Evolutionary conservation across 805 yeast genomes (phyloP).

Genomic region (Starmera dryadoides): DNA sequence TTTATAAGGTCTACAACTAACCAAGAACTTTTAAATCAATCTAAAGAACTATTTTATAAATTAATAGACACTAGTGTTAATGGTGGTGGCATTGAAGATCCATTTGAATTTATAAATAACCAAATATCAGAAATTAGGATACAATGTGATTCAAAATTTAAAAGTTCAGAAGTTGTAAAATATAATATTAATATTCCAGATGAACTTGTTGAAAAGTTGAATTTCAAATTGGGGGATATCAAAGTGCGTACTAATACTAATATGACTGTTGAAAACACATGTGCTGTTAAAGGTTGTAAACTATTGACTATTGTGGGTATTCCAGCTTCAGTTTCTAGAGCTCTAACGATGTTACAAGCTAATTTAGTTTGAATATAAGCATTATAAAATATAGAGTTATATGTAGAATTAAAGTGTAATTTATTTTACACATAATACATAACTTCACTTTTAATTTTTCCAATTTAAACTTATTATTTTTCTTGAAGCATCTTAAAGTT

Average conservation of each 20-base stretch:
- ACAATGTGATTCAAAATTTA: slow-evolving; percentile 5
- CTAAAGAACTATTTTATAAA: slow-evolving; percentile 2
- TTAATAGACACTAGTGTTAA: background rate
- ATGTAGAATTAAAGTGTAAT: too few species aligned
- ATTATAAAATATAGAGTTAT: too few species aligned
- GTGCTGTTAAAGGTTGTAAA: slow-evolving; percentile 3
- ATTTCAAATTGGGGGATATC: slow-evolving; percentile 8
- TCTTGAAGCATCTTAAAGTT: too few species aligned
- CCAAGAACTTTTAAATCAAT: slow-evolving; percentile 6
- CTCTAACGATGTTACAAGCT: slow-evolving; percentile 4
- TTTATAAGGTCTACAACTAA: slow-evolving; percentile 6
- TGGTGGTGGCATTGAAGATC: background rate
- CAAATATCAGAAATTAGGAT: slow-evolving; percentile 6
- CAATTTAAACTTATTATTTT: too few species aligned
- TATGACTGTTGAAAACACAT: slow-evolving; percentile 6
- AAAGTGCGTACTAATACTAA: slow-evolving; percentile 13
- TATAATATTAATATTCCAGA: slow-evolving; percentile 11
- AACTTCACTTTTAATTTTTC: too few species aligned
- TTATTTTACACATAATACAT: too few species aligned
- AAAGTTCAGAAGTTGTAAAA: slow-evolving; percentile 3
- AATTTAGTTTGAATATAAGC: background rate
- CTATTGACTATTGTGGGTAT: slow-evolving; percentile 9
- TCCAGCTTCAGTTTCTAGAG: slow-evolving; percentile 9
- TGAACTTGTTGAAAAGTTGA: slow-evolving; percentile 1
- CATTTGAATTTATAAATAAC: background rate